Percentiles rank a stretch among this genome's conserved stretches.
Conservation (phyloP, 2,329 filamentous ascomycete genomes). For the Colletotrichum ledebouriae region DNA sequence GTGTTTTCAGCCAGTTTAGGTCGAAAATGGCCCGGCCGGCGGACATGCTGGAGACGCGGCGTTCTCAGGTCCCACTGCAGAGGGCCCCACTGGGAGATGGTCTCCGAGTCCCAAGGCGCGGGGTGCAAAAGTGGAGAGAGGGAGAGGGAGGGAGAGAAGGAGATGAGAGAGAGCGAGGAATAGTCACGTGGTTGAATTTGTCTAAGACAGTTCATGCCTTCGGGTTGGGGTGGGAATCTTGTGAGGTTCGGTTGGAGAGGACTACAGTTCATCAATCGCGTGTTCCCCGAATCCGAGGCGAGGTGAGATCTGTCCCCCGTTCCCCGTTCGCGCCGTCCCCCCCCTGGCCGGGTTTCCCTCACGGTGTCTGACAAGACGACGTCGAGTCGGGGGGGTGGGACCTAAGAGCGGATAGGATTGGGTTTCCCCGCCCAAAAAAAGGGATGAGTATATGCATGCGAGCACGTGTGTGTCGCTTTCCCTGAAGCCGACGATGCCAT, state of each 20-base stretch:
- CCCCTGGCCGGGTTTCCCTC: too few relatives aligned
- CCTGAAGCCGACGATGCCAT: neutral
- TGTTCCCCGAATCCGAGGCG: neutral
- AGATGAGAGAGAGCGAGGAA: neutral
- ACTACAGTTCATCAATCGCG: too few relatives aligned
- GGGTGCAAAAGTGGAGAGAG: conserved; percentile 16
- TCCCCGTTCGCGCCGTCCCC: neutral
- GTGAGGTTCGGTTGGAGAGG: neutral
- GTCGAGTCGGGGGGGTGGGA: conserved; percentile 12
- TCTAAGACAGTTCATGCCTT: conserved; percentile 13
- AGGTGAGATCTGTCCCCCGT: conserved; percentile 1
- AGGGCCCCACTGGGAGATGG: neutral
- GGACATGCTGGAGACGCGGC: neutral
- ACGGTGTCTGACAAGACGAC: conserved; percentile 17
- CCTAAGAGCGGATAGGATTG: neutral
- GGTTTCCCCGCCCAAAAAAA: too few relatives aligned
- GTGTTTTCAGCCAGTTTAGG: conserved; percentile 36
- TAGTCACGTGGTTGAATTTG: conserved; percentile 26
- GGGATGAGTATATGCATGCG: too few relatives aligned
- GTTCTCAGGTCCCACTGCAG: neutral
- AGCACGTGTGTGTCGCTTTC: neutral
- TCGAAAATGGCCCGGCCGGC: conserved; percentile 19
- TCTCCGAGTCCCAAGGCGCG: conserved; percentile 7
- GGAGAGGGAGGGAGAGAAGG: neutral
- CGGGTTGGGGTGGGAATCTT: too few relatives aligned